Conservation (phyloP, 257 asterid genomes). For the Solanum ossicruentum region DNA sequence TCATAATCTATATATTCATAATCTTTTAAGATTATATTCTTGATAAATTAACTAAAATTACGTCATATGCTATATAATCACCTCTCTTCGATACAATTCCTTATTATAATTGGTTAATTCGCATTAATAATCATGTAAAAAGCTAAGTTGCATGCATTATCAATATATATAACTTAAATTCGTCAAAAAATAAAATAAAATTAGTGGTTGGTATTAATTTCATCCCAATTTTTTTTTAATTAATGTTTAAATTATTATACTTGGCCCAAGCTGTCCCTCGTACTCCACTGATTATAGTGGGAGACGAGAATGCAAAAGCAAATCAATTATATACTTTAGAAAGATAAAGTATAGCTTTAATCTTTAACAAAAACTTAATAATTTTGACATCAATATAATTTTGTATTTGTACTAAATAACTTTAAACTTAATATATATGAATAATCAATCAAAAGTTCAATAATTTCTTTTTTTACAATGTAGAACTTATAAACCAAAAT, state of each 20-base stretch:
- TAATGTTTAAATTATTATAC: background rate
- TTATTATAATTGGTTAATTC: background rate
- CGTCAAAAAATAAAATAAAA: background rate
- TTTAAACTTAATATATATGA: background rate
- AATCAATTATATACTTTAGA: background rate
- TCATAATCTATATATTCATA: background rate
- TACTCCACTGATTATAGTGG: conserved; percentile 14
- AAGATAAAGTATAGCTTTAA: background rate
- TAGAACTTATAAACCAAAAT: background rate
- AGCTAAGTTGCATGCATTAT: background rate
- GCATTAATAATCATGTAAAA: background rate
- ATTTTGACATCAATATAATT: background rate
- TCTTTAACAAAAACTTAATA: background rate
- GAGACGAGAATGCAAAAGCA: conserved; percentile 15
- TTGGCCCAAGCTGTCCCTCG: background rate
- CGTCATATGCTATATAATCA: background rate
- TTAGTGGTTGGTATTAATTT: background rate
- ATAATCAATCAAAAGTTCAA: background rate
- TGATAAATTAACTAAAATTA: background rate
- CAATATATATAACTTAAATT: background rate
- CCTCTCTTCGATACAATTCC: background rate
- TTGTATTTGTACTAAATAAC: background rate
- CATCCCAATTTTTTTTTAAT: background rate
- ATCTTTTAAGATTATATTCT: background rate
- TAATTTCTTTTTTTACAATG: background rate